Base-by-base conservation (phyloP, 805 yeast genomes). In the Candida cerambycidarum region DNA sequence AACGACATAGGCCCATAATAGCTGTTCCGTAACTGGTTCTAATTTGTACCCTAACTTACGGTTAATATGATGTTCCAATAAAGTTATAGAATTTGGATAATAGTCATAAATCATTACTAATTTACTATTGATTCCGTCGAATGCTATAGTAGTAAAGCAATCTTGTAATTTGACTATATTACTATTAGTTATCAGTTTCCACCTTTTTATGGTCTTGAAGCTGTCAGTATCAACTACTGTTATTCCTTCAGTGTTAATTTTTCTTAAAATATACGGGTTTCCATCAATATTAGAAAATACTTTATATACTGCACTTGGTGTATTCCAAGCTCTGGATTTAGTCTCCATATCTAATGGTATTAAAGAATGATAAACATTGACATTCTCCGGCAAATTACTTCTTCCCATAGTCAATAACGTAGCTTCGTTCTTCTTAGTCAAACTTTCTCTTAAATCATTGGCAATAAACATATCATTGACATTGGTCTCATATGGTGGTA, bases 101-200 rank as follows among this genome's bases (percentile, higher is more conserved):
- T 80, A 93, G 57, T 92, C 97, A 63, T 89, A 88, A 4, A 86
- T 83, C 33, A 89, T 68, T 32, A 89, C 75, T 43, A 93, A 71
- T 1, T 93, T 82, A 11, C 65, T 55, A 39, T 52, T 54, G 37
- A 75, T 73, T 53, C 86, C 93, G 33, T 88, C 92, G 67, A 93
- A 93, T 4, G 89, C 84, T 43, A 89, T 78, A 5, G 92, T 81
- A 1, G 96, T 83, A 61, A 93, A 92, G 5, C 93, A 89, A 58
- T 90, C 97, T 32, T 78, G 75, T 5, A 89, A 65, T 31, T 76
- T 72, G 1, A 85, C 86, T 16, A 88, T 67, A 53, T 83, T 82
- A 2, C 88, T 75, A 38, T 55, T 56, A 6, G 66, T 63, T 16
- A 83, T 49, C 11, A 68, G 67, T 44, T 69, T 76, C 97, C 97